A percentile compares a stretch with the other conserved stretches of the same genome.
These are phyloP conservation scores for Dothiorella sarmentorum DNA, from an alignment of 2,329 filamentous ascomycete species.

Conservation along the genomic window DNA sequence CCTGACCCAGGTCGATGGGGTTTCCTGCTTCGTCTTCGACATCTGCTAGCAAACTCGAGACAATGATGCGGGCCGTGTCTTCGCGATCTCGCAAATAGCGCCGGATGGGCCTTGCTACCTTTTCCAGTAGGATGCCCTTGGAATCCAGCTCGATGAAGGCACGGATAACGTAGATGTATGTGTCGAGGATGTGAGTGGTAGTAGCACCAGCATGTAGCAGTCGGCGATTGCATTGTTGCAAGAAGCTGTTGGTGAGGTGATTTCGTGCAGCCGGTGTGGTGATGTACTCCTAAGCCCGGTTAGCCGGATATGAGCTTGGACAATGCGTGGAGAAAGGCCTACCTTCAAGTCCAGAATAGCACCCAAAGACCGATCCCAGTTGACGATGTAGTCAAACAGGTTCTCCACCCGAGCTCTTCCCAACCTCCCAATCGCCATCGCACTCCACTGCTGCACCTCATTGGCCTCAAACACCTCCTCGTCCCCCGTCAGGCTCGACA, in stretches of 20 bases:
- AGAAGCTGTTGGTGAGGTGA: constrained; percentile 67
- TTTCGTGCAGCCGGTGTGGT: constrained; percentile 66
- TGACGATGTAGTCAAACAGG: constrained; percentile 74
- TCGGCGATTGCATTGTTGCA: constrained; percentile 60
- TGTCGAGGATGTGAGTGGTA: constrained; percentile 70
- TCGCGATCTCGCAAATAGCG: constrained; percentile 73
- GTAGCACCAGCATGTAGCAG: constrained; percentile 73
- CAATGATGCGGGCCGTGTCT: constrained; percentile 74
- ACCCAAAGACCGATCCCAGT: constrained; percentile 68
- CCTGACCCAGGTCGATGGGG: constrained; percentile 54
- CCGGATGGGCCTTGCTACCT: constrained; percentile 69
- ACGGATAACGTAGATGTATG: constrained; percentile 76
- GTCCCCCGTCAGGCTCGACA: constrained; percentile 39
- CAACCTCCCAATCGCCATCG: constrained; percentile 65
- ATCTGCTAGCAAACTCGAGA: constrained; percentile 67
- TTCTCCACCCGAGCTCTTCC: constrained; percentile 67
- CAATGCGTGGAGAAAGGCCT: background rate
- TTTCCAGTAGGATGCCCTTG: constrained; percentile 72
- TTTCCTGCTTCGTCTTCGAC: constrained; percentile 46
- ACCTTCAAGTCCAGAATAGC: constrained; percentile 69
- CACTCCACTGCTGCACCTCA: constrained; percentile 66
- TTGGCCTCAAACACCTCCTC: constrained; percentile 41
- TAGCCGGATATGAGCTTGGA: background rate
- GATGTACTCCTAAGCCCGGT: constrained; percentile 55
- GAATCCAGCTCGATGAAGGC: constrained; percentile 73